Evolutionary conservation across 2,329 filamentous ascomycete genomes (phyloP).

Genomic region (Geoglossum cookeanum): DNA sequence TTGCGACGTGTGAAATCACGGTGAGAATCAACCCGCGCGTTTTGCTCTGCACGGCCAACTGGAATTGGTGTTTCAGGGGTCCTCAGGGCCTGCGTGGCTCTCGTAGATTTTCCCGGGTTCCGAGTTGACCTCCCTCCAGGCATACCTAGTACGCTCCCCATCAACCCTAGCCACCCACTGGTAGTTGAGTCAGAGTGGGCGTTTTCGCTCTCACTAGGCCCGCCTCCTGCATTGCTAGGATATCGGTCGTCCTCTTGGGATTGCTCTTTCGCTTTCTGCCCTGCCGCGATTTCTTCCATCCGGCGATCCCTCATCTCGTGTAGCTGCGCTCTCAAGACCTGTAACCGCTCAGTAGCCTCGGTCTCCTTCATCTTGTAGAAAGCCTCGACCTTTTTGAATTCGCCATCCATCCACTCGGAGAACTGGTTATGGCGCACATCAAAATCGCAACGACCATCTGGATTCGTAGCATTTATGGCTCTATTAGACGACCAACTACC

Average conservation of each 20-base stretch:
- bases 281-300: constrained; percentile 46
- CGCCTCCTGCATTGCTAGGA: neutral
- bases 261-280: constrained; percentile 18
- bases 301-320: constrained; percentile 83
- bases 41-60: neutral
- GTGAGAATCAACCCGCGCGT: constrained; percentile 13
- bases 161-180: constrained; percentile 19
- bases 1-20: constrained; percentile 31
- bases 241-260: constrained; percentile 7
- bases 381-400: constrained; percentile 76
- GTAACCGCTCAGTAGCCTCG: constrained; percentile 56
- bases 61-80: neutral
- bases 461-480: constrained; percentile 11
- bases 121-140: constrained; percentile 15
- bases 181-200: neutral
- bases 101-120: constrained; percentile 8
- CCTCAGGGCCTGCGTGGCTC: neutral
- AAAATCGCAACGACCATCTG: constrained; percentile 34
- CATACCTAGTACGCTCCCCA: constrained; percentile 25
- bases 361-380: constrained; percentile 84
- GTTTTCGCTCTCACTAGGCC: neutral
- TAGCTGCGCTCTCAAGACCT: constrained; percentile 58
- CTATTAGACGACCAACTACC: constrained; percentile 13
- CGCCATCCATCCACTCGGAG: constrained; percentile 61
- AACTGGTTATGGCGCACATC: constrained; percentile 67